phyloP scores from a whole-genome alignment of 1,139 yeast genomes.

The Scheffersomyces insectosa region DNA sequence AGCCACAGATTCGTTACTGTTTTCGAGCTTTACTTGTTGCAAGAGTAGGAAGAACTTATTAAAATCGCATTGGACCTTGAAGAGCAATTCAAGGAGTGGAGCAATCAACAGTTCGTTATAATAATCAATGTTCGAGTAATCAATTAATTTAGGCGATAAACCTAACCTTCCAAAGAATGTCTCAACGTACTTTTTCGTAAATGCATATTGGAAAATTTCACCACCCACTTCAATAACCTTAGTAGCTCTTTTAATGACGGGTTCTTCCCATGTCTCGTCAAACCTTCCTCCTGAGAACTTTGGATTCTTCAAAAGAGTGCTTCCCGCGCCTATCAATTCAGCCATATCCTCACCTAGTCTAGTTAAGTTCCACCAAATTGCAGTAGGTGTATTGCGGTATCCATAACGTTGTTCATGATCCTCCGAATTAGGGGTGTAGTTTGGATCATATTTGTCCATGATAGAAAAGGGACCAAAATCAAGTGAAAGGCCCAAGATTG shows the following conservation, averaged over 20 bases:
- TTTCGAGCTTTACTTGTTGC: slow-evolving; percentile 33
- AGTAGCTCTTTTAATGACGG: slow-evolving; percentile 62
- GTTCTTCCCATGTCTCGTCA: slow-evolving; percentile 50
- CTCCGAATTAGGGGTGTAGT: slow-evolving; percentile 87
- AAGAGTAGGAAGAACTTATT: slow-evolving; percentile 72
- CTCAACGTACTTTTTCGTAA: slow-evolving; percentile 58
- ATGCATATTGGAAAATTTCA: slow-evolving; percentile 62
- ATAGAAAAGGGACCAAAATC: slow-evolving; percentile 96
- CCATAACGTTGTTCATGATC: slow-evolving; percentile 74
- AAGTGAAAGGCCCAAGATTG: slow-evolving; percentile 79
- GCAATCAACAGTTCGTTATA: slow-evolving; percentile 51
- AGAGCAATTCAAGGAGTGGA: slow-evolving; percentile 65
- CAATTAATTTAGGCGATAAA: slow-evolving; percentile 39
- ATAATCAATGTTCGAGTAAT: slow-evolving; percentile 33
- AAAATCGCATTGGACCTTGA: slow-evolving; percentile 69
- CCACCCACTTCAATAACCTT: slow-evolving; percentile 64
- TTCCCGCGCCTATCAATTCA: slow-evolving; percentile 74
- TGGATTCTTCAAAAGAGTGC: slow-evolving; percentile 44
- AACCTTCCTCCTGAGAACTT: slow-evolving; percentile 31
- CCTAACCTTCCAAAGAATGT: slow-evolving; percentile 74
- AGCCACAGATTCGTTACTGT: slow-evolving; percentile 23
- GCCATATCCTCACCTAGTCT: slow-evolving; percentile 84
- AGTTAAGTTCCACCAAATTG: slow-evolving; percentile 92
- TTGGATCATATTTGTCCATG: slow-evolving; percentile 79
- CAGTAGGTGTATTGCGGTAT: slow-evolving; percentile 77